Conservation (phyloP, 139 green algal species). For the Tetradesmus obliquus region DNA sequence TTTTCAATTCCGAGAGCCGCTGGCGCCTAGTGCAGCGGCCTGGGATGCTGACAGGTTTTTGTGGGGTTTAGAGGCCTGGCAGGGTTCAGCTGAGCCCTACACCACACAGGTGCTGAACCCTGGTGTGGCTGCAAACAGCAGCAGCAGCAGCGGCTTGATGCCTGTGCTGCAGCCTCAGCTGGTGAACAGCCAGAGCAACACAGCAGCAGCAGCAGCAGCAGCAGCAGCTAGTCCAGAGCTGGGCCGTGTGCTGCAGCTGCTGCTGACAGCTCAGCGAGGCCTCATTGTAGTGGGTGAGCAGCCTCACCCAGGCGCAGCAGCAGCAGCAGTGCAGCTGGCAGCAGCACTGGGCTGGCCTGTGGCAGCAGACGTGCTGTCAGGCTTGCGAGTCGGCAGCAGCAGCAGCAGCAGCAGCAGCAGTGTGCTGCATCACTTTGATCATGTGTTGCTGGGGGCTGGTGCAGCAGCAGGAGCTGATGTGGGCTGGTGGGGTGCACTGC, state of each 20-base stretch:
- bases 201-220: background rate
- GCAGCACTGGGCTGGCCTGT: slow-evolving; percentile 86
- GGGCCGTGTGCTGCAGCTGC: slow-evolving; percentile 42
- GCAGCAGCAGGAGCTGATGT: slow-evolving; percentile 31
- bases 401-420: slow-evolving; percentile 23
- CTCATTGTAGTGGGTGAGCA: slow-evolving; percentile 90
- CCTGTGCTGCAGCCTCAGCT: background rate
- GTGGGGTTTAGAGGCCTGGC: slow-evolving; percentile 76
- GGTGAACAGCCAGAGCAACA: background rate
- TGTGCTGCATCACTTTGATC: slow-evolving; percentile 82
- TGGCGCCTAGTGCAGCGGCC: slow-evolving; percentile 73
- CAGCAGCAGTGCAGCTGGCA: slow-evolving; percentile 66
- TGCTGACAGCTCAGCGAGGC: slow-evolving; percentile 57
- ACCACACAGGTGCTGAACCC: slow-evolving; percentile 25
- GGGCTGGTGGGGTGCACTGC: slow-evolving; percentile 68
- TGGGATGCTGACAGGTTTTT: slow-evolving; percentile 53
- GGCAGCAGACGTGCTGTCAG: slow-evolving; percentile 89
- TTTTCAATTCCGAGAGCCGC: slow-evolving; percentile 94
- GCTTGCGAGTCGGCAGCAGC: slow-evolving; percentile 69
- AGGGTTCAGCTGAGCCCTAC: slow-evolving; percentile 54
- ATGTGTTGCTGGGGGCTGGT: slow-evolving; percentile 77
- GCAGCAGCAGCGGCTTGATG: background rate
- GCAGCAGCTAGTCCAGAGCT: slow-evolving; percentile 22
- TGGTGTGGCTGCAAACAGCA: background rate
- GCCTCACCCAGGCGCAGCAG: slow-evolving; percentile 58